These are phyloP conservation scores for Fusarium longipes DNA, from an alignment of 2,329 filamentous ascomycete genomes.

Conservation along the genomic window DNA sequence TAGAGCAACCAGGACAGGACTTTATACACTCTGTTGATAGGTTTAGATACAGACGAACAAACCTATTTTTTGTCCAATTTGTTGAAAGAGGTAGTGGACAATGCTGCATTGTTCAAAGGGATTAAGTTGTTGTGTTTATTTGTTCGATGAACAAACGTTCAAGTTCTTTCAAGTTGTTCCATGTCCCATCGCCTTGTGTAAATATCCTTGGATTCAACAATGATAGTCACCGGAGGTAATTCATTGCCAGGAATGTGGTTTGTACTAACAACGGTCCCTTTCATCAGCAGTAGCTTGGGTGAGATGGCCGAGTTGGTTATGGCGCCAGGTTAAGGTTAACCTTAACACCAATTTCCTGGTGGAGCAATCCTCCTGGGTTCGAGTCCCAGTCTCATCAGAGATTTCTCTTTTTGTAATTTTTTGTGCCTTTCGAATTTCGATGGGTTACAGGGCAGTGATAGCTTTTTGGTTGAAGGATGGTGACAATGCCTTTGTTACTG, in stretches of 20 bases:
- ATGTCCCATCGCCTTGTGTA: not conserved
- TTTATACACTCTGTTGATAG: not conserved
- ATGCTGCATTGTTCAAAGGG: no score
- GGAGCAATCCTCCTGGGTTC: constrained; percentile 36
- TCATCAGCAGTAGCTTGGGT: constrained; percentile 17
- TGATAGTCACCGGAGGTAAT: no score
- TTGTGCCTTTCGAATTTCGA: not conserved
- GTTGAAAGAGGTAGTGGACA: no score
- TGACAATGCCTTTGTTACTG: no score
- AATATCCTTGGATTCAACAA: not conserved
- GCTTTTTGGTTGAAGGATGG: not conserved
- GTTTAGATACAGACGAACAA: not conserved
- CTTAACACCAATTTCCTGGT: constrained; percentile 34
- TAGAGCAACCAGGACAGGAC: fast-evolving
- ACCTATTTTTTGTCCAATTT: not conserved
- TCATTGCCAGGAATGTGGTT: not conserved
- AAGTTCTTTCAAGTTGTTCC: no score
- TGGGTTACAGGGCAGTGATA: not conserved
- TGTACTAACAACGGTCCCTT: fast-evolving
- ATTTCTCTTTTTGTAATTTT: not conserved
- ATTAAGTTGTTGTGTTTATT: not conserved
- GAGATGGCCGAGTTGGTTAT: constrained; percentile 38
- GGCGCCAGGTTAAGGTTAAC: constrained; percentile 35
- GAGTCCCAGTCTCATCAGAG: constrained; percentile 33
- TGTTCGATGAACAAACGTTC: no score